Conservation (phyloP, 495 filamentous ascomycete genomes). For the Arthonia radiata region DNA sequence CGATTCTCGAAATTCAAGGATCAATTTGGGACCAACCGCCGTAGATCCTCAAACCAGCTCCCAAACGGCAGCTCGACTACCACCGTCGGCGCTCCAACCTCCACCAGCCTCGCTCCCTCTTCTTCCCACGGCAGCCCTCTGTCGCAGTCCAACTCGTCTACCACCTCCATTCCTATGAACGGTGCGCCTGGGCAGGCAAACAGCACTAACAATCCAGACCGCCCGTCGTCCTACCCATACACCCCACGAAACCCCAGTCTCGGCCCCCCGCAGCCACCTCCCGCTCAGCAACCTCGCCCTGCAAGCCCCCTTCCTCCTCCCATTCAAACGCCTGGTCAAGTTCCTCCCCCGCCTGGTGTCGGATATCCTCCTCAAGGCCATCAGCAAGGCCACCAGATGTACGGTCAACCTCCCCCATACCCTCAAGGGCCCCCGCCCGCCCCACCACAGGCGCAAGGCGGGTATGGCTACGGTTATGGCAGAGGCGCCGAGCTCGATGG, state of each 20-base stretch:
- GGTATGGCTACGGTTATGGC: constrained; percentile 6
- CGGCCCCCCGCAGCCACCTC: constrained; percentile 8
- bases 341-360: constrained; percentile 8
- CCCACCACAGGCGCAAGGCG: constrained; percentile 7
- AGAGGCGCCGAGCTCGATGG: constrained; percentile 62
- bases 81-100: too few relatives aligned
- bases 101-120: too few relatives aligned
- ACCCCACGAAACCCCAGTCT: constrained; percentile 10
- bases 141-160: constrained; percentile 6
- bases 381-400: constrained; percentile 7
- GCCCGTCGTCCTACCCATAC: constrained; percentile 18
- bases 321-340: constrained; percentile 9
- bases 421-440: background rate
- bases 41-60: too few relatives aligned
- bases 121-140: too few relatives aligned
- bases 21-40: too few relatives aligned
- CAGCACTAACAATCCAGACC: constrained; percentile 11
- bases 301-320: constrained; percentile 12
- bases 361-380: too few relatives aligned
- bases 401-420: constrained; percentile 5
- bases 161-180: constrained; percentile 13
- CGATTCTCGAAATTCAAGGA: too few relatives aligned
- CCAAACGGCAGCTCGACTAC: too few relatives aligned
- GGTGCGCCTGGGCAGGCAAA: too few relatives aligned
- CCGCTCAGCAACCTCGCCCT: constrained; percentile 12